These are phyloP conservation scores for Santalum album DNA, from an alignment of 164 flowering plant genomes.

Conservation along the genomic window DNA sequence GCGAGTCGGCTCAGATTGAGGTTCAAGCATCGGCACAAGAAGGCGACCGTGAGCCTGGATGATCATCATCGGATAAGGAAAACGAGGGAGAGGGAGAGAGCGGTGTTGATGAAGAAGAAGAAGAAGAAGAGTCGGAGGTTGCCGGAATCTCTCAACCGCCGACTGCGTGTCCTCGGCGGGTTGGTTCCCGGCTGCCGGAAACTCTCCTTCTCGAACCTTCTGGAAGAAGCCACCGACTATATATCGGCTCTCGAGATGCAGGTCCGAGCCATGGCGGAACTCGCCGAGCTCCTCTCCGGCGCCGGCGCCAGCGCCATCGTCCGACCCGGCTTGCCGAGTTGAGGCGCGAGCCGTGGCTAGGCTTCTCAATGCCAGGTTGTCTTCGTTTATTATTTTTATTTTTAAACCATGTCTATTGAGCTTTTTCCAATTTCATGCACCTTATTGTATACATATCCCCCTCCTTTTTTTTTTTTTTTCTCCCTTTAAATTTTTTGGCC, in stretches of 20 bases:
- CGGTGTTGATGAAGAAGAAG: slow-evolving; percentile 1
- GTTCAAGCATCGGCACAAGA: slow-evolving; percentile 15
- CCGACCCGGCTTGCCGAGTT: slow-evolving; percentile 7
- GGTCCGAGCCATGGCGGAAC: slow-evolving; percentile 46
- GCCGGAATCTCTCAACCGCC: slow-evolving; percentile 22
- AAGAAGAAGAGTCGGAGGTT: slow-evolving; percentile 4
- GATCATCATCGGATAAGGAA: slow-evolving; percentile 2
- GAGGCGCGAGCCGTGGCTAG: background rate
- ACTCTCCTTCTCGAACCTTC: slow-evolving; percentile 30
- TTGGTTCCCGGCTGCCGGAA: slow-evolving; percentile 62
- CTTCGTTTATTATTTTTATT: background rate
- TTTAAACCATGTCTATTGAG: background rate
- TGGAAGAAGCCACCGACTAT: slow-evolving; percentile 54
- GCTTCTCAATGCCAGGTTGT: background rate
- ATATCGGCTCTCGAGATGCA: slow-evolving; percentile 66
- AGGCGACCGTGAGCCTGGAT: slow-evolving; percentile 9
- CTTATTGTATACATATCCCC: background rate
- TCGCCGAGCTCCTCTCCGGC: slow-evolving; percentile 34
- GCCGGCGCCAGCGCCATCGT: slow-evolving; percentile 7
- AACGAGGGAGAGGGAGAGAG: slow-evolving; percentile 3
- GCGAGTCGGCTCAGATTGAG: slow-evolving; percentile 23
- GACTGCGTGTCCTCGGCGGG: slow-evolving; percentile 28
- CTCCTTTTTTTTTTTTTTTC: too few species aligned
- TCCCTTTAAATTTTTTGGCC: background rate
- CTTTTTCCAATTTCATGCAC: background rate